Evolutionary conservation across 352 stramenopile genomes (phyloP), one percentile per base, ranked within the genome.

Genomic region (Pythium brassicae): DNA sequence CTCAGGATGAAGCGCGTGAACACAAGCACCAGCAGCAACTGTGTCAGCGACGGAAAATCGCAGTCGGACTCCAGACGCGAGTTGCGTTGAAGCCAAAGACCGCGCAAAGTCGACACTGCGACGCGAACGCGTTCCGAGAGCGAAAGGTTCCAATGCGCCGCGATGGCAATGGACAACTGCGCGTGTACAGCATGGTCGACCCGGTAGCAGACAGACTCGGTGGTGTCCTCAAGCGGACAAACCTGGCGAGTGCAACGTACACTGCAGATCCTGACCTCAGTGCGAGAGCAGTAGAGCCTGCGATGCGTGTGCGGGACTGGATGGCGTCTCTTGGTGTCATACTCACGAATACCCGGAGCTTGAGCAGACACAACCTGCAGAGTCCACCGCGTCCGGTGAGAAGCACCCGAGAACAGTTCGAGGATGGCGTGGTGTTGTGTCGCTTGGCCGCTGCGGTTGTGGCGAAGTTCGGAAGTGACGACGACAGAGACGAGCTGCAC

Each of bases 181-280:
- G 56, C 6, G 60, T 74, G 15, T 78, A 72, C 55, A 56, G 59
- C 10, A 77, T 77, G 75, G 20, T 77, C 4, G 72, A 78, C 42
- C 71, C 67, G 26, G 57, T 39, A 23, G 61, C 35, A 2, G 65
- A 1, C 32, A 22, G 14, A 19, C 49, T 19, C 6, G 3, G 19
- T 27, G n/a, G 23, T 3, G 15, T n/a, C 6, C 39, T 15, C 7
- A 50, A 32, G 19, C 37, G 2, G 2, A 32, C 29, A 22, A 32
- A 19, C 20, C 17, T 11, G 32, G 4, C 32, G 14, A 15, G 7
- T 5, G 1, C 35, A 42, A 10, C n/a, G 2, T 12, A 26, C 1
- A 1, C 29, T 8, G 32, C 14, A 3, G 11, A 9, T n/a, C 12
- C 5, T 11, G 15, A 20, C 26, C 17, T 20, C 15, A 2, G 39